Conservation (phyloP, 495 filamentous ascomycete species). For the Lophiostoma macrostomum region DNA sequence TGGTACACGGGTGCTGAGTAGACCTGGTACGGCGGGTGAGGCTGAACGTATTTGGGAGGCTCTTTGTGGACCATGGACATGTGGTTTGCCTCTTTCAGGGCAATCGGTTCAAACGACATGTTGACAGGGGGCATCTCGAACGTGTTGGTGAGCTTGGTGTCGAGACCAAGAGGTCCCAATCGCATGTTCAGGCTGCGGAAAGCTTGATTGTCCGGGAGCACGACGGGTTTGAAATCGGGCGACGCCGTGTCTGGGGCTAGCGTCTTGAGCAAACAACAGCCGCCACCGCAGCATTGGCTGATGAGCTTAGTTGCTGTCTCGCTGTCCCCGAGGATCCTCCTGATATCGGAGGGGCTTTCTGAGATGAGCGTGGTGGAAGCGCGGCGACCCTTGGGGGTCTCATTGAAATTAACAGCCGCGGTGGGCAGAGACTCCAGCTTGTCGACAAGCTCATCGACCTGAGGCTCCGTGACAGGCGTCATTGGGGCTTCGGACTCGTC, state of each 20-base stretch:
- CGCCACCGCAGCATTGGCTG: slow-evolving; percentile 80
- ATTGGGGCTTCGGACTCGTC: slow-evolving; percentile 50
- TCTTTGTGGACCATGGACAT: slow-evolving; percentile 51
- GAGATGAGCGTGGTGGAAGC: slow-evolving; percentile 80
- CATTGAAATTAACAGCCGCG: slow-evolving; percentile 35
- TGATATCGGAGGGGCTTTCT: slow-evolving; percentile 70
- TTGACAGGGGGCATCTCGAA: slow-evolving; percentile 70
- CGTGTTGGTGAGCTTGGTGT: slow-evolving; percentile 66
- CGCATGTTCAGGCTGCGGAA: slow-evolving; percentile 74
- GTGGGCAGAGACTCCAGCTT: slow-evolving; percentile 39
- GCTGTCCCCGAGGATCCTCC: slow-evolving; percentile 59
- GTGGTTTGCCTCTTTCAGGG: slow-evolving; percentile 31
- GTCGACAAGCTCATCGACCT: slow-evolving; percentile 49
- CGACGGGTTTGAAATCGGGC: slow-evolving; percentile 56
- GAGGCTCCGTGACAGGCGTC: slow-evolving; percentile 53
- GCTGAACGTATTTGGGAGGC: slow-evolving; percentile 86
- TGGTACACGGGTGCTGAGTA: slow-evolving; percentile 78
- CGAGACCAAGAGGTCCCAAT: slow-evolving; percentile 65
- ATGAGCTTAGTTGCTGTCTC: slow-evolving; percentile 54
- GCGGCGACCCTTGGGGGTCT: slow-evolving; percentile 53
- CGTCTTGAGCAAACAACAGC: slow-evolving; percentile 75
- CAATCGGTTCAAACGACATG: slow-evolving; percentile 58
- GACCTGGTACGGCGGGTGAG: slow-evolving; percentile 90
- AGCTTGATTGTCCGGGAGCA: slow-evolving; percentile 77
- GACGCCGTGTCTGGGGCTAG: slow-evolving; percentile 52